Evolutionary conservation across 2,329 filamentous ascomycete genomes (phyloP), one percentile per base, ranked within the genome.

Genomic region (Aspergillus amoenus): DNA sequence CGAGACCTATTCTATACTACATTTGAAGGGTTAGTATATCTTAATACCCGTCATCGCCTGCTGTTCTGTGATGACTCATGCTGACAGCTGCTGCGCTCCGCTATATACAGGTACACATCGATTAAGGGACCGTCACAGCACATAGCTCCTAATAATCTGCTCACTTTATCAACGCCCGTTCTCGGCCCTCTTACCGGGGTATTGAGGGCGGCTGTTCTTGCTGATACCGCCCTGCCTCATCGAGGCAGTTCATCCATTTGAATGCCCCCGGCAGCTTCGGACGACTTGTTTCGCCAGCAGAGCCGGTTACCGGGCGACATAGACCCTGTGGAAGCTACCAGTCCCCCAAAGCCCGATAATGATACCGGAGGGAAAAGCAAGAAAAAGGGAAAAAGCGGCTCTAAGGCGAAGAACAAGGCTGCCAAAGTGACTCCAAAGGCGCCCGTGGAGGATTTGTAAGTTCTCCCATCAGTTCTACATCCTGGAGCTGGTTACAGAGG

Each of bases 231-330:
- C 48, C 64, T 64, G 70, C 68, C 69, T 69, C 67, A 55, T 47
- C 51, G 52, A 59, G 68, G 70, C 70, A 70, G 64, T 63, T 63
- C 59, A 59, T 65, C 63, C 63, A 69, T 66, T 76, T 77, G 72
- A 69, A 77, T 77, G 75, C 73, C 70, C 70, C 72, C 73, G 66
- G 72, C 68, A 67, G 69, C 70, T 56, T 72, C 72, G 64, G 74
- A 74, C 69, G 68, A 73, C 62, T 58, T 67, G 55, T 70, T 70
- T 63, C 70, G 67, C 66, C 73, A 71, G 61, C 68, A 72, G 40
- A 72, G 65, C 66, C 74, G 63, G 66, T 72, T 68, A 32, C 60
- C 68, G 45, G 68, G 71, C 61, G 68, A 71, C 60, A 69, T 71
- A 41, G 66, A 53, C 48, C 59, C 70, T 15, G 52, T 59, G 21